These are phyloP conservation scores for Nitzschia sp. DNA, from an alignment of 108 stramenopile species.

Conservation along the genomic window DNA sequence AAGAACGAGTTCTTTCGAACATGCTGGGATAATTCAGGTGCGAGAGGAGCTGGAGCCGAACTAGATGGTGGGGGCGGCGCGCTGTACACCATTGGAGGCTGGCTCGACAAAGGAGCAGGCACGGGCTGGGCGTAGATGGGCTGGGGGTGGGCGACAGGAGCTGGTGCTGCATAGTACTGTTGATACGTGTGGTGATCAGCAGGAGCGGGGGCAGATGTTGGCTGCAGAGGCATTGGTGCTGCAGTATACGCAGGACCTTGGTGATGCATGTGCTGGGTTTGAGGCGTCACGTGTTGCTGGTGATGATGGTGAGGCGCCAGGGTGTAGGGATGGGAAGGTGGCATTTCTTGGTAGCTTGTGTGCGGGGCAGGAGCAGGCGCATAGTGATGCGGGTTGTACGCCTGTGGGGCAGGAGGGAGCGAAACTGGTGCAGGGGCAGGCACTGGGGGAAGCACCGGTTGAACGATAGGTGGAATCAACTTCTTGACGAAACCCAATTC, in stretches of 20 bases:
- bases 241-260: background rate
- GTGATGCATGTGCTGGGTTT: background rate
- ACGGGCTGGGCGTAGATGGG: background rate
- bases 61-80: background rate
- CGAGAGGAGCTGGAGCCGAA: background rate
- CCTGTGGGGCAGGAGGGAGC: constrained; percentile 11
- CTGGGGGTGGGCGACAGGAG: constrained; percentile 1
- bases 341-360: background rate
- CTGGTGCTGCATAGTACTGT: constrained; percentile 8
- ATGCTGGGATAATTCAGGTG: constrained; percentile 10
- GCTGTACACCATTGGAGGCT: background rate
- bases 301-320: background rate
- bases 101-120: background rate
- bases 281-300: background rate
- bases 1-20: constrained; percentile 35
- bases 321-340: background rate
- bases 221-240: background rate
- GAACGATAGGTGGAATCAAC: constrained; percentile 43
- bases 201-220: background rate
- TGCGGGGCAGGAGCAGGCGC: background rate
- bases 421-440: constrained; percentile 6
- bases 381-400: background rate
- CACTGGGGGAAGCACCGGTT: constrained; percentile 3
- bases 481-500: constrained; percentile 45
- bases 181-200: background rate